phyloP scores from a whole-genome alignment of 495 filamentous ascomycete species.

The Glonium stellatum region DNA sequence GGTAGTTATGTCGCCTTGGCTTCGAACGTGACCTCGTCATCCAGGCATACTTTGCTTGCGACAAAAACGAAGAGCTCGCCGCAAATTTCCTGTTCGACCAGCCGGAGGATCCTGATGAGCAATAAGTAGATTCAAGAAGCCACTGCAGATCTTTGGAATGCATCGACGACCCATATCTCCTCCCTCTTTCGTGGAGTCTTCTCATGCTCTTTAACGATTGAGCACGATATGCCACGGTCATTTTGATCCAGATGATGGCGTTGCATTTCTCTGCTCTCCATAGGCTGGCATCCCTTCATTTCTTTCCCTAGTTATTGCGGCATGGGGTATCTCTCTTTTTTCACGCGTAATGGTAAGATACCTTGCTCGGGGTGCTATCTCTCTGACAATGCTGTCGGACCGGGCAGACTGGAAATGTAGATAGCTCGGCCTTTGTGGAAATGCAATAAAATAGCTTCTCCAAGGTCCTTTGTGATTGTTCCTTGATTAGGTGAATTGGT shows the following conservation, averaged over 20 bases:
- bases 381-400: background rate
- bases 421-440: background rate
- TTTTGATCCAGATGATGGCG: background rate
- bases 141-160: background rate
- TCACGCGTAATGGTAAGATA: conserved; percentile 2
- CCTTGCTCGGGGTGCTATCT: conserved; percentile 3
- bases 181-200: too few relatives aligned
- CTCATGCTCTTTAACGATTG: conserved; percentile 3
- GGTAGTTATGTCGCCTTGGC: conserved; percentile 77
- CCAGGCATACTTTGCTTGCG: conserved; percentile 97
- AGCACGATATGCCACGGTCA: conserved; percentile 1
- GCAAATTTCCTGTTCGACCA: conserved; percentile 98
- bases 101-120: conserved; percentile 75
- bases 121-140: conserved; percentile 13
- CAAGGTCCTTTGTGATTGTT: too few relatives aligned
- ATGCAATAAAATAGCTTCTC: conserved; percentile 3
- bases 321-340: background rate
- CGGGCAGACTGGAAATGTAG: conserved; percentile 1
- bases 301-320: background rate
- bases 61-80: conserved; percentile 97
- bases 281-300: background rate
- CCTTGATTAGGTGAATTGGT: too few relatives aligned
- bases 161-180: too few relatives aligned
- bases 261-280: background rate
- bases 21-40: conserved; percentile 91